phyloP scores from a whole-genome alignment of 2,329 filamentous ascomycete genomes.

The Xylogone sp. region DNA sequence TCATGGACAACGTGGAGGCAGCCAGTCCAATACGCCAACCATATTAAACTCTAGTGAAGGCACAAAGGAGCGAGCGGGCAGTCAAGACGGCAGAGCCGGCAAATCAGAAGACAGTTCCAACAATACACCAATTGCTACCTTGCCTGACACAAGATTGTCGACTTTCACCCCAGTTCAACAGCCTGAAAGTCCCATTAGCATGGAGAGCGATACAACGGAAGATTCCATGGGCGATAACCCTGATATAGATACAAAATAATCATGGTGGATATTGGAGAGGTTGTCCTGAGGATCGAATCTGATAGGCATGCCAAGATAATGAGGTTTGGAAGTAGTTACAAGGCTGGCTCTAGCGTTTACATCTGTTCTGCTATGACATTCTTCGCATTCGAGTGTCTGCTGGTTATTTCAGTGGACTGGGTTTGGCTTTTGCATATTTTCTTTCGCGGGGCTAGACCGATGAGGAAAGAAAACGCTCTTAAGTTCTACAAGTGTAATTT shows the following conservation, averaged over 20 bases:
- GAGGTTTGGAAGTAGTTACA: neutral
- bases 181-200: slow-evolving; percentile 11
- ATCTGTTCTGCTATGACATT: neutral
- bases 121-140: slow-evolving; percentile 16
- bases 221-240: slow-evolving; percentile 13
- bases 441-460: neutral
- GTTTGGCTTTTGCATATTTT: neutral
- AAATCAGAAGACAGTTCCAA: slow-evolving; percentile 19
- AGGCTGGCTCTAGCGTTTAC: neutral
- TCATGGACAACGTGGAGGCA: slow-evolving; percentile 63
- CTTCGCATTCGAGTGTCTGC: too few relatives aligned
- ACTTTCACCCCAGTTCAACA: slow-evolving; percentile 14
- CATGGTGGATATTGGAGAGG: neutral
- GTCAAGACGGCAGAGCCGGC: slow-evolving; percentile 18
- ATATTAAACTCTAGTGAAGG: slow-evolving; percentile 24
- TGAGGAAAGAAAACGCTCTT: neutral
- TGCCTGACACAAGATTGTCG: slow-evolving; percentile 20
- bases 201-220: slow-evolving; percentile 20
- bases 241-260: neutral
- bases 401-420: too few relatives aligned
- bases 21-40: slow-evolving; percentile 62
- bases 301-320: neutral
- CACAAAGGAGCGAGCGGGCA: slow-evolving; percentile 18
- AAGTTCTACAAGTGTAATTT: neutral
- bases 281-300: neutral